Percentiles rank a stretch among this genome's conserved stretches.
Evolutionary conservation across 306 rosid genomes (phyloP).

Genomic region (Crataegus laevigata): DNA sequence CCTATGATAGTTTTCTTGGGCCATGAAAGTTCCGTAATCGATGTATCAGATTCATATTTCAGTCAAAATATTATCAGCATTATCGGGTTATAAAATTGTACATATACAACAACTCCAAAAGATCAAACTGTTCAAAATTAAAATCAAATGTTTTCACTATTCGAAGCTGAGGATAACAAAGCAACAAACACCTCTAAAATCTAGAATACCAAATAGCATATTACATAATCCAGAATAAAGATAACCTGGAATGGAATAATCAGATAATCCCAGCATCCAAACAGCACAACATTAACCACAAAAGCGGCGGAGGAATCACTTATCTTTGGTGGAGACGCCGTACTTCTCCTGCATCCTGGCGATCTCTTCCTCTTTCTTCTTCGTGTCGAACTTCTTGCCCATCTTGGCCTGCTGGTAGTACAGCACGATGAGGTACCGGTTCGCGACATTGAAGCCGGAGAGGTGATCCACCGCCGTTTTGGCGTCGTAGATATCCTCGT

Average conservation of each 20-base stretch:
- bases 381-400: slow-evolving; percentile 86
- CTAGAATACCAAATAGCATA: background rate
- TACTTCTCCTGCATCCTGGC: slow-evolving; percentile 85
- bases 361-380: slow-evolving; percentile 87
- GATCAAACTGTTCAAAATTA: background rate
- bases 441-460: slow-evolving; percentile 91
- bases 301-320: slow-evolving; percentile 19
- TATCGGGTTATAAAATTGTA: slow-evolving; percentile 33
- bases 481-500: slow-evolving; percentile 98
- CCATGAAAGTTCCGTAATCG: slow-evolving; percentile 63
- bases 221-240: background rate
- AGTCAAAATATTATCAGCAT: slow-evolving; percentile 4
- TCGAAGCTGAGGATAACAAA: background rate
- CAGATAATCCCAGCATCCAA: background rate
- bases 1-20: background rate
- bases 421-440: slow-evolving; percentile 80
- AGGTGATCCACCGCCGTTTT: slow-evolving; percentile 96
- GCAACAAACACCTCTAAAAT: background rate
- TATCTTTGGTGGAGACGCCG: slow-evolving; percentile 87
- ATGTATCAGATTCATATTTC: slow-evolving; percentile 34
- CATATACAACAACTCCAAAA: slow-evolving; percentile 14
- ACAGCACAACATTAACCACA: background rate
- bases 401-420: slow-evolving; percentile 97
- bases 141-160: background rate
- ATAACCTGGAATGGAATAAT: background rate